Evolutionary conservation across 306 rosid genomes (phyloP), one percentile per base, ranked within the genome.

Genomic region (Prunus mongolica): DNA sequence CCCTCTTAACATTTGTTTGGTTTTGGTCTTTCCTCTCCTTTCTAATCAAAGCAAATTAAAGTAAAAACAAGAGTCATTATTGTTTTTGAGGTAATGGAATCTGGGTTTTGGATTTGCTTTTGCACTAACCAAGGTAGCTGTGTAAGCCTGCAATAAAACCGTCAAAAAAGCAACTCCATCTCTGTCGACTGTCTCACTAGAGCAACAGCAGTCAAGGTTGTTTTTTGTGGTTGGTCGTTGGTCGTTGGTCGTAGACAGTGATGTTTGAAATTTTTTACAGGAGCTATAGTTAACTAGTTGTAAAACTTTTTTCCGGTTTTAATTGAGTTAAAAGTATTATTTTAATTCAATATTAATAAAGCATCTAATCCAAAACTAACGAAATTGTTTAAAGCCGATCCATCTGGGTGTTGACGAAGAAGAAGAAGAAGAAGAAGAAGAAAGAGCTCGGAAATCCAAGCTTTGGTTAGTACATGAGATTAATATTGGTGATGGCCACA

Each of bases 361-460:
- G 44, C 44, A 38, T 38, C 44, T 7, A 38, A 38, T 38, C 44
- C 44, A 38, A 38, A 38, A 38, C 44, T 38, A 38, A 38, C 44
- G 8, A 38, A 38, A 38, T 38, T 38, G 44, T 38, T 38, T 38
- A 38, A 38, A 34, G 41, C 41, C 41, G 8, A 34, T 34, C 41
- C 41, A 34, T 34, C 41, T 34, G 44, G 44, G 18, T 12, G 4
- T 18, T 12, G 72, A 67, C 30, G 71, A 77, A 65, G 71, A 73
- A 81, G 71, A 77, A 60, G 68, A 73, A 83, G 71, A 7, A 20
- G 32, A 54, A 15, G 38, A 69, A 63, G 63, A 55, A 4, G 63
- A 50, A 30, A 5, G 63, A 73, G 81, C 85, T 70, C 88, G 81
- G 91, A 84, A 88, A 74, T 86, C 88, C 88, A 88, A 85, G 89